Conservation (phyloP, 805 yeast species). For the Komagataella ulmi region DNA sequence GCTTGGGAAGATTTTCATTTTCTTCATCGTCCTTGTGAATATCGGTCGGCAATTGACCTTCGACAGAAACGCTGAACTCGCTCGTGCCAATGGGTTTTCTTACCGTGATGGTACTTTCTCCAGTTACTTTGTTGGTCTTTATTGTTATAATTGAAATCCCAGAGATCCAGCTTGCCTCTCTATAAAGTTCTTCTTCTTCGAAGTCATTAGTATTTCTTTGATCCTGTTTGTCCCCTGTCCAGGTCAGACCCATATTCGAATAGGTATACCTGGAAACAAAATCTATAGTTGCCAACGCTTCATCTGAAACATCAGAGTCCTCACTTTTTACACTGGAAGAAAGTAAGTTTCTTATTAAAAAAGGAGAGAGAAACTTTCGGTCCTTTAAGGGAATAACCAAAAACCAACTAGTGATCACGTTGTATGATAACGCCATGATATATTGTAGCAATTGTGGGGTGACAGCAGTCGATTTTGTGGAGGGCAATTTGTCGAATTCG, state of each 20-base stretch:
- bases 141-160: slow-evolving; percentile 47
- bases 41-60: slow-evolving; percentile 21
- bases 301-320: slow-evolving; percentile 20
- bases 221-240: slow-evolving; percentile 12
- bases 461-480: slow-evolving; percentile 31
- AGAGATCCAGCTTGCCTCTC: slow-evolving; percentile 37
- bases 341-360: slow-evolving; percentile 37
- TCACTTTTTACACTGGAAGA: slow-evolving; percentile 31
- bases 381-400: slow-evolving; percentile 46
- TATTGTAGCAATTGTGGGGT: slow-evolving; percentile 46
- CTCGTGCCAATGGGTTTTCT: slow-evolving; percentile 60
- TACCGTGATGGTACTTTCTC: slow-evolving; percentile 35
- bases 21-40: slow-evolving; percentile 3
- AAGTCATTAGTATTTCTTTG: slow-evolving; percentile 9
- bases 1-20: slow-evolving; percentile 4
- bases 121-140: slow-evolving; percentile 35
- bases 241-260: slow-evolving; percentile 43
- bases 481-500: slow-evolving; percentile 38
- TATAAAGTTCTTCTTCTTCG: slow-evolving; percentile 7
- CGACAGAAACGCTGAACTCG: slow-evolving; percentile 29
- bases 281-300: not conserved
- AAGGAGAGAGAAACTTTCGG: slow-evolving; percentile 47
- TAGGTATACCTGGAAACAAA: slow-evolving; percentile 45
- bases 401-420: slow-evolving; percentile 61
- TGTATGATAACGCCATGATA: slow-evolving; percentile 48